Percentiles rank a stretch among this genome's conserved stretches.
Evolutionary conservation across 148 eudicot genomes (phyloP).

Genomic region (Vaccinium myrtillus): DNA sequence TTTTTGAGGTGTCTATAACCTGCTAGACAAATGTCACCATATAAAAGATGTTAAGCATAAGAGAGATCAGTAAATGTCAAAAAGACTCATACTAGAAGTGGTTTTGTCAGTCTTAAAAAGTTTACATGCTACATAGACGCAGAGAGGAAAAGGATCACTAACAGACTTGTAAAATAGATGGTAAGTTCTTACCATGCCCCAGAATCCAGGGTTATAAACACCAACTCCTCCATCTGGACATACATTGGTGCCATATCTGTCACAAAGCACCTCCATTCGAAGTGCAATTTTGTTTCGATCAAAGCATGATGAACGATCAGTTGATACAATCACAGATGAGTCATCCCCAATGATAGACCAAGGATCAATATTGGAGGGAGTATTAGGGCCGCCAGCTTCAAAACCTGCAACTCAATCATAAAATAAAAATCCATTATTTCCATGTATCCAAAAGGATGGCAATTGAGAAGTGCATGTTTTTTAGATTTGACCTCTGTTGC

Average conservation of each 20-base stretch:
- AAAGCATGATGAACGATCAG: slow-evolving; percentile 92
- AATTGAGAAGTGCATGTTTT: neutral
- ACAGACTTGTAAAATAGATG: neutral
- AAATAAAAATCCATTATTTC: neutral
- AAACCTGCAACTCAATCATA: slow-evolving; percentile 52
- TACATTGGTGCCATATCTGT: slow-evolving; percentile 32
- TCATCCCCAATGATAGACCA: slow-evolving; percentile 84
- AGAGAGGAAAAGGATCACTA: neutral
- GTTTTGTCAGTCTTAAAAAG: neutral
- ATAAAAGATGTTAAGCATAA: neutral
- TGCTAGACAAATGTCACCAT: neutral
- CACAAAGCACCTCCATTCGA: slow-evolving; percentile 83
- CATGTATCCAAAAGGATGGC: neutral
- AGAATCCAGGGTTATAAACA: slow-evolving; percentile 90
- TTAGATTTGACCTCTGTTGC: slow-evolving; percentile 63
- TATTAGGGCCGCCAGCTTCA: slow-evolving; percentile 73
- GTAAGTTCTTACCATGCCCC: slow-evolving; percentile 86
- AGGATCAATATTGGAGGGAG: slow-evolving; percentile 78
- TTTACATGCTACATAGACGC: neutral
- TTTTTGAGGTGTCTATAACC: slow-evolving; percentile 1
- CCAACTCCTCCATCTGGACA: slow-evolving; percentile 94
- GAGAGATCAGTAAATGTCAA: neutral
- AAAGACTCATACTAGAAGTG: neutral
- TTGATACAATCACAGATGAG: slow-evolving; percentile 49
- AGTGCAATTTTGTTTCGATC: slow-evolving; percentile 83